phyloP scores from a whole-genome alignment of 768 basidiomycete genomes.

The Cyathus striatus region DNA sequence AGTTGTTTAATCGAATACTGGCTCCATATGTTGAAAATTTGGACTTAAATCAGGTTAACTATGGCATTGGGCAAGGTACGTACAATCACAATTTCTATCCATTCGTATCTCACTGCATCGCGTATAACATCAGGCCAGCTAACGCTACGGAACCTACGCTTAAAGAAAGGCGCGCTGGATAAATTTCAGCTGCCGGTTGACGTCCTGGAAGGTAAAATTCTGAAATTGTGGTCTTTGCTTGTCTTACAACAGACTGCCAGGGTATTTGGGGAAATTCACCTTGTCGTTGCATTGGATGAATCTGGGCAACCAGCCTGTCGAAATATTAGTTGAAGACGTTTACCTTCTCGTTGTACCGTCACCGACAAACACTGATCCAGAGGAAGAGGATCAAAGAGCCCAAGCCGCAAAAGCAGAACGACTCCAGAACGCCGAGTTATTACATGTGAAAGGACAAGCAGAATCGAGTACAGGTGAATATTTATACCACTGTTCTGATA shows the following conservation, averaged over 20 bases:
- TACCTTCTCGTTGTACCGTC: slow-evolving; percentile 90
- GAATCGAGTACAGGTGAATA: slow-evolving; percentile 45
- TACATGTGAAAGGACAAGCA: slow-evolving; percentile 60
- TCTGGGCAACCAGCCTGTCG: slow-evolving; percentile 84
- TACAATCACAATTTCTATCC: neutral
- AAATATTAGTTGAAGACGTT: slow-evolving; percentile 88
- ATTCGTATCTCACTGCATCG: slow-evolving; percentile 1
- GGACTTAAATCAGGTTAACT: slow-evolving; percentile 91
- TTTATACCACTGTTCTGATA: neutral
- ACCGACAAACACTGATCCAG: slow-evolving; percentile 59
- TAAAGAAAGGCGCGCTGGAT: slow-evolving; percentile 92
- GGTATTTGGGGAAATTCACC: slow-evolving; percentile 82
- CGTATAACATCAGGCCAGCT: slow-evolving; percentile 59
- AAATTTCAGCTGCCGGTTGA: slow-evolving; percentile 95
- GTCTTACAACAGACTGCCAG: slow-evolving; percentile 26
- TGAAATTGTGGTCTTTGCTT: neutral
- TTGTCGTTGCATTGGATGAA: slow-evolving; percentile 88
- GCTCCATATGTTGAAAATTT: slow-evolving; percentile 96
- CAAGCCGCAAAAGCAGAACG: slow-evolving; percentile 89
- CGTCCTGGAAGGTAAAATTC: slow-evolving; percentile 77
- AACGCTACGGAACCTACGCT: slow-evolving; percentile 71
- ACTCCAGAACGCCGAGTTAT: slow-evolving; percentile 80
- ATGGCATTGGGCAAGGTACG: slow-evolving; percentile 84
- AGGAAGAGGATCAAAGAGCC: slow-evolving; percentile 78
- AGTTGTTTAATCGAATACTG: slow-evolving; percentile 86